Base-by-base conservation (phyloP, 1,284 basidiomycete genomes). In the Marasmius tenuissimus region DNA sequence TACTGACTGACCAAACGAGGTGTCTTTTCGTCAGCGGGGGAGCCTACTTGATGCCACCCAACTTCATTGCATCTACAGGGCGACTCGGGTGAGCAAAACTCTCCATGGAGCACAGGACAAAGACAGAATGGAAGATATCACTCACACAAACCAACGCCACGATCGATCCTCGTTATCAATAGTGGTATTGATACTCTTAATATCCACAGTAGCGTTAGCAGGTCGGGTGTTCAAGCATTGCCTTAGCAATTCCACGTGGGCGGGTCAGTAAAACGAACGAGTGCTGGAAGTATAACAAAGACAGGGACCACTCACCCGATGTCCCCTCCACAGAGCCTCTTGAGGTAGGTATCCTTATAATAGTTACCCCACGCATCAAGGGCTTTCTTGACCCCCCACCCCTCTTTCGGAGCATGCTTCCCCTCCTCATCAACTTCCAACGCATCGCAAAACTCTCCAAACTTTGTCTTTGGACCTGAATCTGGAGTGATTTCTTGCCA, bases 391-490 rank as follows among this genome's bases (percentile, higher is more conserved):
- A 89, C 73, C 20, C 90, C 89, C 82, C 85, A 90, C 8, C 90
- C 89, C 1, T 66, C 67, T 0, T 77, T 73, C 22, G 81, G 76
- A 4, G 89, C 87, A 8, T 8, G 8, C 55, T 66, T 81, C 2
- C 80, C 75, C 5, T 86, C 87, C 61, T 88, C 67, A 69, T 86
- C 85, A 27, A 89, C 86, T 71, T 92, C 89, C 0, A 92, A 75
- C 0, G 87, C 86, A 67, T 92, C 88, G 64, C 89, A 92, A 73
- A 91, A 92, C 18, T 80, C 53, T 72, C 78, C 86, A 74, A 92
- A 92, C 34, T 72, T 62, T 69, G 80, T 72, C 65, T 81, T 63
- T 75, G 75, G 69, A 75, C 87, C 76, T 70, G 76, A 73, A 4
- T 76, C 77, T 1, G 83, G 81, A 55, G 82, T 80, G 7, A 88